Evolutionary conservation across 2,329 filamentous ascomycete species (phyloP).

Genomic region (Drechslera avenae): DNA sequence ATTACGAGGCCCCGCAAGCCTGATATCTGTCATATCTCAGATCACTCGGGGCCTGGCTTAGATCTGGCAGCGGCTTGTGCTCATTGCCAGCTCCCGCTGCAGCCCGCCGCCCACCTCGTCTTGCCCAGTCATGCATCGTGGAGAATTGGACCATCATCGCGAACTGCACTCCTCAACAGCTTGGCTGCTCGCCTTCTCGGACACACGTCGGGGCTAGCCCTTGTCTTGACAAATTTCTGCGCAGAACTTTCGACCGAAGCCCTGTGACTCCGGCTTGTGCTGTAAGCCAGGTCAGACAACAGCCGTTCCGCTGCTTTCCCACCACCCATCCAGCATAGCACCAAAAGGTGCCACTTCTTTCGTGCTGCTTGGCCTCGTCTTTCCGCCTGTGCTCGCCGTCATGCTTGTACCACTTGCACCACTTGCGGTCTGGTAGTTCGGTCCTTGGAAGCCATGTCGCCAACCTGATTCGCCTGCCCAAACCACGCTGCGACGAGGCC

Average conservation of each 20-base stretch:
- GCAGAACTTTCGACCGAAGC: slow-evolving; percentile 24
- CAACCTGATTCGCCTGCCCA: slow-evolving; percentile 38
- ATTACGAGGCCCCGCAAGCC: background rate
- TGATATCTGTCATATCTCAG: no score
- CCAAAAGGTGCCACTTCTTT: slow-evolving; percentile 9
- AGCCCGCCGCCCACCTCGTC: slow-evolving; percentile 6
- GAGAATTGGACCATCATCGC: slow-evolving; percentile 6
- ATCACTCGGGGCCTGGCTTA: background rate
- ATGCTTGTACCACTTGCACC: slow-evolving; percentile 33
- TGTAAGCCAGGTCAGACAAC: slow-evolving; percentile 21
- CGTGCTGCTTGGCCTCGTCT: slow-evolving; percentile 26
- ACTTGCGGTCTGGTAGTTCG: slow-evolving; percentile 30
- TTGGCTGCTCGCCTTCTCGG: slow-evolving; percentile 4
- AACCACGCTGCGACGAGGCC: slow-evolving; percentile 26
- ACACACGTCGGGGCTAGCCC: slow-evolving; percentile 5
- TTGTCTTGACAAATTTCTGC: slow-evolving; percentile 14
- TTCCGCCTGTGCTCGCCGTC: slow-evolving; percentile 23
- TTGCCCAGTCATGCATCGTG: background rate
- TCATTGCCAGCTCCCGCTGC: slow-evolving; percentile 8
- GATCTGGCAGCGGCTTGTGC: background rate
- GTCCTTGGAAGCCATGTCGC: slow-evolving; percentile 27
- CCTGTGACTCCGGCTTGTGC: slow-evolving; percentile 20
- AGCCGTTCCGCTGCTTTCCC: slow-evolving; percentile 21
- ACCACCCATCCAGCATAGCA: slow-evolving; percentile 9
- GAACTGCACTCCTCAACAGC: slow-evolving; percentile 1